phyloP scores from a whole-genome alignment of 1,284 basidiomycete species.

The Mycosarcoma maydis region DNA sequence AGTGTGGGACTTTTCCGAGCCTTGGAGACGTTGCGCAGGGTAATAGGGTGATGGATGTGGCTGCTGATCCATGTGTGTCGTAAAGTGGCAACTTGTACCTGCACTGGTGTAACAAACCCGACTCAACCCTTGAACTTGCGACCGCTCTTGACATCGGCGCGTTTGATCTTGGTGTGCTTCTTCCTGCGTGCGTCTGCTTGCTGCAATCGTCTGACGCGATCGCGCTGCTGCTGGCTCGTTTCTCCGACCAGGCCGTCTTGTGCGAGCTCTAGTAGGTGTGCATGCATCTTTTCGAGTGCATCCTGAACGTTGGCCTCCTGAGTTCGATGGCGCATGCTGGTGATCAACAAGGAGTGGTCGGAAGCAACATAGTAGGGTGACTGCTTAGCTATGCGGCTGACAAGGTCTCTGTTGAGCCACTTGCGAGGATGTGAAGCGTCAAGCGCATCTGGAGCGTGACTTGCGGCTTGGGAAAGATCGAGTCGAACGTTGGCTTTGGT shows the following conservation, averaged over 20 bases:
- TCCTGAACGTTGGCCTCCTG: conserved; percentile 45
- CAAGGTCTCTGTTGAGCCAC: conserved; percentile 39
- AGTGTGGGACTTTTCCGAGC: conserved; percentile 32
- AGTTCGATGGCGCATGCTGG: conserved; percentile 34
- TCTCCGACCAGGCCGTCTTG: conserved; percentile 33
- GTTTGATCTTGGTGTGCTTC: conserved; percentile 47
- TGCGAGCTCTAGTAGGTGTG: conserved; percentile 35
- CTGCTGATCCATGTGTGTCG: too few relatives aligned
- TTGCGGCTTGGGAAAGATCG: conserved; percentile 20
- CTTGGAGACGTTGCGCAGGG: too few relatives aligned
- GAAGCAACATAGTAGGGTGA: conserved; percentile 49
- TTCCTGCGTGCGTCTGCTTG: conserved; percentile 39
- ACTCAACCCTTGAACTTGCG: conserved; percentile 41
- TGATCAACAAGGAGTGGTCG: conserved; percentile 33
- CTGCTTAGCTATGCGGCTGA: conserved; percentile 31
- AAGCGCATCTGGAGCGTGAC: conserved; percentile 22
- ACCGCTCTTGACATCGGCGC: conserved; percentile 44
- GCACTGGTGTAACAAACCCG: too few relatives aligned
- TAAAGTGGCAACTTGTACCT: too few relatives aligned
- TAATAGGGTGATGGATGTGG: too few relatives aligned
- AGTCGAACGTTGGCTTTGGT: conserved; percentile 52
- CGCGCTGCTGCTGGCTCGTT: conserved; percentile 36
- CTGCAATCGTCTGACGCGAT: conserved; percentile 28
- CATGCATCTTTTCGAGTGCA: conserved; percentile 45
- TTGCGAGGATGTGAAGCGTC: conserved; percentile 31